Evolutionary conservation across 108 stramenopile species (phyloP).

Genomic region (Fistulifera pelliculosa): DNA sequence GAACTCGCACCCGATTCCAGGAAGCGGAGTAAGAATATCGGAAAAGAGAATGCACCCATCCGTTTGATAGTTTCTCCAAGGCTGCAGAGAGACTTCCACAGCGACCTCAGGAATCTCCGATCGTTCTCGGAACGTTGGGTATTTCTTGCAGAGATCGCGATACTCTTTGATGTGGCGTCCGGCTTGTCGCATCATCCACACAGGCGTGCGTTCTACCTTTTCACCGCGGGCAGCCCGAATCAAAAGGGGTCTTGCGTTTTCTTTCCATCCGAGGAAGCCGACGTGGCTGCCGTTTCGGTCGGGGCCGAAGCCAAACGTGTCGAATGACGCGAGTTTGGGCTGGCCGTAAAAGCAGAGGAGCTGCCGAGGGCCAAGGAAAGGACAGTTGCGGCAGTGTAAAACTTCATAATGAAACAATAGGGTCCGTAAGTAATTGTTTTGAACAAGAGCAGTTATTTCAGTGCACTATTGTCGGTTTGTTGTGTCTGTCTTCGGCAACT

Average conservation of each 20-base stretch:
- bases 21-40: conserved; percentile 96
- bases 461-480: no score
- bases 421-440: no score
- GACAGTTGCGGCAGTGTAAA: no score
- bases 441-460: no score
- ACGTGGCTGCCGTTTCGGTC: not conserved
- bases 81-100: conserved; percentile 95
- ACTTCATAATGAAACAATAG: no score
- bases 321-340: not conserved
- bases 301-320: not conserved
- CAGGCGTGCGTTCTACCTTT: conserved; percentile 90
- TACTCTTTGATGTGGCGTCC: conserved; percentile 97
- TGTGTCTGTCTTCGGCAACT: no score
- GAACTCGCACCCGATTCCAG: conserved; percentile 96
- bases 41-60: conserved; percentile 98
- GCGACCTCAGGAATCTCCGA: conserved; percentile 97
- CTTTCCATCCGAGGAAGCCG: not conserved
- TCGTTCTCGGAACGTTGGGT: conserved; percentile 90
- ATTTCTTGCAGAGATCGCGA: conserved; percentile 92
- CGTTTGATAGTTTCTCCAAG: conserved; percentile 89
- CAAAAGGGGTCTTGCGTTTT: conserved; percentile 67
- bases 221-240: conserved; percentile 96
- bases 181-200: conserved; percentile 99
- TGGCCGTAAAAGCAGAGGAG: not conserved
- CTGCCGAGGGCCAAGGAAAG: no score